Evolutionary conservation across 768 basidiomycete genomes (phyloP).

Genomic region (Cyclocybe aegerita): DNA sequence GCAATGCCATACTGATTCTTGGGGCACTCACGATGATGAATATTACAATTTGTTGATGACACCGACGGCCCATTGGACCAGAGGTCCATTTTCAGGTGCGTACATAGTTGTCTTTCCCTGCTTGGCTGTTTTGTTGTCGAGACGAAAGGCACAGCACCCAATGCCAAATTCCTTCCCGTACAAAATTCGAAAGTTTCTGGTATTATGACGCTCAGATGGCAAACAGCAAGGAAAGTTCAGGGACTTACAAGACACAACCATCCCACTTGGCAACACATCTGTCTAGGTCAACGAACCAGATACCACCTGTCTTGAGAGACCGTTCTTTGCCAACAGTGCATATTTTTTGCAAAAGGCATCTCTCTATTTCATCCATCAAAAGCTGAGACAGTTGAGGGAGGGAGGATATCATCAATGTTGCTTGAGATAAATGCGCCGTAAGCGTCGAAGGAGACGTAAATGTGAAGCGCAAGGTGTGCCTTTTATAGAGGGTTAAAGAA

Average conservation of each 20-base stretch:
- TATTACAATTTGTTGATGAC: slow-evolving; percentile 31
- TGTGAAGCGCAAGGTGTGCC: slow-evolving; percentile 75
- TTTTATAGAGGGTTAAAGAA: slow-evolving; percentile 22
- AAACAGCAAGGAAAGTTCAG: not conserved
- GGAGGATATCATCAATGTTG: slow-evolving; percentile 70
- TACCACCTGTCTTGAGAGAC: slow-evolving; percentile 54
- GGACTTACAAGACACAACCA: slow-evolving; percentile 70
- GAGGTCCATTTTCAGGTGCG: slow-evolving; percentile 27
- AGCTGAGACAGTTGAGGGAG: slow-evolving; percentile 76
- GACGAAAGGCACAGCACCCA: slow-evolving; percentile 56
- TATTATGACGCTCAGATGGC: not conserved
- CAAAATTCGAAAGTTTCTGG: slow-evolving; percentile 63
- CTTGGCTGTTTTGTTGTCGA: slow-evolving; percentile 40
- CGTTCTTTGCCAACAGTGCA: slow-evolving; percentile 63
- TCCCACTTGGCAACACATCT: slow-evolving; percentile 81
- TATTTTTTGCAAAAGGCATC: slow-evolving; percentile 65
- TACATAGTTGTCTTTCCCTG: slow-evolving; percentile 43
- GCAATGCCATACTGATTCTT: no score
- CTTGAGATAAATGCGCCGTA: slow-evolving; percentile 78
- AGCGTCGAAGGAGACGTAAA: slow-evolving; percentile 74
- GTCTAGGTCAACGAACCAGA: slow-evolving; percentile 78
- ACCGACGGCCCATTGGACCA: slow-evolving; percentile 57
- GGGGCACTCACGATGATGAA: no score
- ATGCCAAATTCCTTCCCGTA: slow-evolving; percentile 51
- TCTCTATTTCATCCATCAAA: slow-evolving; percentile 75